These are phyloP conservation scores for Triadica sebifera DNA, from an alignment of 345 rosid genomes.

Conservation along the genomic window DNA sequence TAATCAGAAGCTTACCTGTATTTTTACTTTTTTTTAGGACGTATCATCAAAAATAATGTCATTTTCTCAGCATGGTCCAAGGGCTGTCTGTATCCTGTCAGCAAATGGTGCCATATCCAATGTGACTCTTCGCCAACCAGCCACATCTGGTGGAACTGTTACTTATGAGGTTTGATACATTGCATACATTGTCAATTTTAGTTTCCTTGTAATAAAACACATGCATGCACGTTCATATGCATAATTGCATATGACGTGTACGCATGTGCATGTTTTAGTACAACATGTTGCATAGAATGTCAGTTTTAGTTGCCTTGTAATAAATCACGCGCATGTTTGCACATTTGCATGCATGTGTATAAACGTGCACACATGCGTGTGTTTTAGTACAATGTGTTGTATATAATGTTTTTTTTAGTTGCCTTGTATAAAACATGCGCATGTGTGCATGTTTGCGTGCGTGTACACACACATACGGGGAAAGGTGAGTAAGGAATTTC, in stretches of 20 bases:
- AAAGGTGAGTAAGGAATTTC: neutral
- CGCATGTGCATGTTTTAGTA: no score
- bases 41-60: slow-evolving; percentile 62
- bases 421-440: neutral
- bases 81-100: slow-evolving; percentile 64
- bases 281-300: no score
- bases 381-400: no score
- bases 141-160: slow-evolving; percentile 74
- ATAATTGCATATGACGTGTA: no score
- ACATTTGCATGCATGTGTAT: no score
- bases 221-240: neutral
- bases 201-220: neutral
- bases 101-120: slow-evolving; percentile 77
- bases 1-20: neutral
- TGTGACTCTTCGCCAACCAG: slow-evolving; percentile 67
- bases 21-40: slow-evolving; percentile 40
- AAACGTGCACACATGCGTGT: no score
- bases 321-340: no score
- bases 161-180: slow-evolving; percentile 62
- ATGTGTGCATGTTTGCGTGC: no score
- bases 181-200: neutral
- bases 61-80: slow-evolving; percentile 62
- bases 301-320: no score
- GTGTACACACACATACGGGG: neutral
- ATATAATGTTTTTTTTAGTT: neutral